Evolutionary conservation across 2,329 filamentous ascomycete species (phyloP).

Genomic region (Alternaria arborescens): DNA sequence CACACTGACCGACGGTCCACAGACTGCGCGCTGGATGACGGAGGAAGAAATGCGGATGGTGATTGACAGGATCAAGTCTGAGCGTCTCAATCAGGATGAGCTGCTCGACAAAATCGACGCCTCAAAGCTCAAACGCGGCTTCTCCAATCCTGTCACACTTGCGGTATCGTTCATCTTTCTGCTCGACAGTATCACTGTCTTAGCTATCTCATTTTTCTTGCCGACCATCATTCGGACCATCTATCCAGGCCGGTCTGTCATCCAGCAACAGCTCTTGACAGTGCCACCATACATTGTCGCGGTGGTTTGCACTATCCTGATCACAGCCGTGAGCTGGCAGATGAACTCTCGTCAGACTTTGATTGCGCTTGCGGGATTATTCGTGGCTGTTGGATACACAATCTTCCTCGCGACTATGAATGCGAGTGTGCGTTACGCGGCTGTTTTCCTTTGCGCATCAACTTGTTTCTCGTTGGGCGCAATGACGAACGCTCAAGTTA

Average conservation of each 20-base stretch:
- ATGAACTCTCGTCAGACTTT: conserved; percentile 66
- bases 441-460: conserved; percentile 70
- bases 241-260: conserved; percentile 63
- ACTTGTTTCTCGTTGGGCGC: conserved; percentile 69
- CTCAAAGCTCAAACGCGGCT: conserved; percentile 66
- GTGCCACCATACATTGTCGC: conserved; percentile 74
- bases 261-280: conserved; percentile 71
- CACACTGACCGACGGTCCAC: conserved; percentile 71
- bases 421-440: conserved; percentile 66
- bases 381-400: conserved; percentile 71
- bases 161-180: conserved; percentile 65
- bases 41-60: conserved; percentile 70
- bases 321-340: conserved; percentile 67
- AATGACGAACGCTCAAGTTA: conserved; percentile 69
- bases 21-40: conserved; percentile 69
- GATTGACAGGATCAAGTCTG: conserved; percentile 69
- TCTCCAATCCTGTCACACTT: conserved; percentile 68
- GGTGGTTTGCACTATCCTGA: conserved; percentile 67
- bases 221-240: conserved; percentile 74
- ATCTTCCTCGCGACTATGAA: conserved; percentile 68
- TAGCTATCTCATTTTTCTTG: conserved; percentile 71
- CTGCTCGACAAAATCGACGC: conserved; percentile 68
- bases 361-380: conserved; percentile 64
- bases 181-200: conserved; percentile 72
- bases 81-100: conserved; percentile 66